Base-by-base conservation (phyloP, 2,329 filamentous ascomycete species). In the Fusarium agapanthi region DNA sequence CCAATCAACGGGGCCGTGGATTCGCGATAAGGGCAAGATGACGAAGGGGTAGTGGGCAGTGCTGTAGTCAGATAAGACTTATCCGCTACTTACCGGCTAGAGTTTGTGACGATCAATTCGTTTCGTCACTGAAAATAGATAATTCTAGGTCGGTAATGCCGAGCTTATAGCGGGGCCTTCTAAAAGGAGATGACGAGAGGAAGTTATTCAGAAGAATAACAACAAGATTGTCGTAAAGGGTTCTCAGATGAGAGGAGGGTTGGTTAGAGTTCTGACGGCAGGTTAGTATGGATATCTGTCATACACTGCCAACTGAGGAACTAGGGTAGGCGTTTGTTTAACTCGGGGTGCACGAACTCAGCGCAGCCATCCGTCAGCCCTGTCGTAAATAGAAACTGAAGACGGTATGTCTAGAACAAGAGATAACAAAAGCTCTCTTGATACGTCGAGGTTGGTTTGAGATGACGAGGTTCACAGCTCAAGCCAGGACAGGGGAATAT, bases 341-440 rank as follows among this genome's bases (percentile, higher is more conserved):
- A 62, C 67, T 34, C 56, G 60, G 69, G 57, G 75, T 74, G 73
- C 55, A 67, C 76, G 73, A 74, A 78, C 75, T 77, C 76, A 77
- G 67, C 70, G 77, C 75, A 78, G 76, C 76, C 76, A 78, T 78
- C 67, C 76, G 74, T 77, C 76, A 78, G 75, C 76, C 61, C 74
- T 78, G 75, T 78, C 62, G 72, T 70, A 78, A 77, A 78, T 77
- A 78, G 76, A 65, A 77, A 71, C 76, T 74, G 75, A 72, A 65
- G 69, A 65, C 65, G 71, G 65, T 61, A 63, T 63, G 67, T 61
- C 64, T 63, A 66, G 54, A 54, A 62, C 67, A 71, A 78, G 72
- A 78, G 76, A 78, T 78, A 78, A 78, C 72, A 71, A 51, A 56
- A 60, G 53, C 68, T 74, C 76, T 75, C 73, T 77, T 77, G 76